phyloP scores from a whole-genome alignment of 1,284 basidiomycete genomes.

The Apiotrichum veenhuisii region DNA sequence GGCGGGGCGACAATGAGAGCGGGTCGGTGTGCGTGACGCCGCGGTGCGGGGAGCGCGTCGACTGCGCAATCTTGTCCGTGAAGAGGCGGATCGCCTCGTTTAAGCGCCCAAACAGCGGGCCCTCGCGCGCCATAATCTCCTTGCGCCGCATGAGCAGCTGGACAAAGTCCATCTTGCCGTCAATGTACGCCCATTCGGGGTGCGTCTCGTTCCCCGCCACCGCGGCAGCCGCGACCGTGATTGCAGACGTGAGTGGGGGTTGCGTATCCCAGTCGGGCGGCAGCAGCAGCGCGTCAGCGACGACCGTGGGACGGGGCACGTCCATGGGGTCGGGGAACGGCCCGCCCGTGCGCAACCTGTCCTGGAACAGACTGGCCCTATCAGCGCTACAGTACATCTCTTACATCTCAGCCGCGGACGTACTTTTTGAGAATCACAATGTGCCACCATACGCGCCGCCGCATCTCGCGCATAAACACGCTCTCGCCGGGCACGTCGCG shows the following conservation, averaged over 20 bases:
- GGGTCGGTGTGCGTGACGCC: too few species aligned
- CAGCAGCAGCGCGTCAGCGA: neutral
- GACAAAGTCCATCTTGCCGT: constrained; percentile 1
- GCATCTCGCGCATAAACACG: constrained; percentile 2
- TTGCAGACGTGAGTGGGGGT: too few species aligned
- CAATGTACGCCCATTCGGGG: constrained; percentile 7
- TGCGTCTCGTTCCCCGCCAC: neutral
- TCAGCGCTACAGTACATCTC: neutral
- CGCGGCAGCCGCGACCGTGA: neutral
- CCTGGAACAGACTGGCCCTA: neutral
- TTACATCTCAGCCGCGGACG: neutral
- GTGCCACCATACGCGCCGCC: constrained; percentile 4
- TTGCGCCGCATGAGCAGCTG: neutral
- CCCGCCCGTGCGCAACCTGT: neutral
- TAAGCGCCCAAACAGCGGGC: neutral
- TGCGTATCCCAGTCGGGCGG: neutral
- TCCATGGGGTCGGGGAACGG: neutral
- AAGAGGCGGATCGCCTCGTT: neutral
- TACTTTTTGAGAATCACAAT: neutral
- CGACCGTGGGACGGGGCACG: neutral
- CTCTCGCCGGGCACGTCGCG: neutral
- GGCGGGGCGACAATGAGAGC: too few species aligned
- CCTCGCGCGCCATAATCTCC: neutral
- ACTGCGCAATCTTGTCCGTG: neutral
- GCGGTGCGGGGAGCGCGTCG: neutral